Evolutionary conservation across 1,284 basidiomycete species (phyloP), one percentile per base, ranked within the genome.

Genomic region (Melampsora abietis-canadensis): DNA sequence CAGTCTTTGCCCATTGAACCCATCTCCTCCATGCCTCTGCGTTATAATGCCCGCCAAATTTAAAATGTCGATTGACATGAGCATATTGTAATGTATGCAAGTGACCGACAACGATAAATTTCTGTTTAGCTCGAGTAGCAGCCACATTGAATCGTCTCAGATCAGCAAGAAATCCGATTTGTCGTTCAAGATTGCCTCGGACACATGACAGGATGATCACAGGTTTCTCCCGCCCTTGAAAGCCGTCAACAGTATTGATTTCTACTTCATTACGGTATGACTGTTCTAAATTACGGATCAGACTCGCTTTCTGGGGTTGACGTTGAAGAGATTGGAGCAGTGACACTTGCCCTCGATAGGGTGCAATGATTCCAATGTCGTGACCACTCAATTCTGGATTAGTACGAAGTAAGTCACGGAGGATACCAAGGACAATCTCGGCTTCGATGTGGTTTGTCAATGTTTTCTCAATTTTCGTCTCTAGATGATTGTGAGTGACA

Each of bases 221-320:
- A 30, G 60, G 31, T 61, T 61, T 61, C 31, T 61, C 60, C 8
- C 60, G 60, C 7, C 60, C 60, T 61, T 61, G 60, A 31, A 61
- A 61, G 17, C 60, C 60, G 21, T 61, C 60, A n/a, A 61, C 31
- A 19, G 60, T 61, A 61, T 61, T 61, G 19, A 61, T 61, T 37
- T 61, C 60, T 15, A 61, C 31, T 31, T 61, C 60, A 54, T 54
- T 54, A 2, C 24, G 31, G 17, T 31, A 61, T 15, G 60, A 30
- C n/a, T 61, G 60, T 30, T 30, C 24, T 37, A 34, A 37, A 37
- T 61, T 61, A 24, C 60, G 27, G 30, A 61, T 61, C 24, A 61
- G 31, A 37, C 60, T 61, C 17, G 60, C 60, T 34, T 61, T 61
- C 17, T 61, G 60, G 8, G 60, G 60, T 61, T 30, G 27, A 61